Conservation (phyloP, 352 stramenopile genomes). For the Phytophthora pisi region DNA sequence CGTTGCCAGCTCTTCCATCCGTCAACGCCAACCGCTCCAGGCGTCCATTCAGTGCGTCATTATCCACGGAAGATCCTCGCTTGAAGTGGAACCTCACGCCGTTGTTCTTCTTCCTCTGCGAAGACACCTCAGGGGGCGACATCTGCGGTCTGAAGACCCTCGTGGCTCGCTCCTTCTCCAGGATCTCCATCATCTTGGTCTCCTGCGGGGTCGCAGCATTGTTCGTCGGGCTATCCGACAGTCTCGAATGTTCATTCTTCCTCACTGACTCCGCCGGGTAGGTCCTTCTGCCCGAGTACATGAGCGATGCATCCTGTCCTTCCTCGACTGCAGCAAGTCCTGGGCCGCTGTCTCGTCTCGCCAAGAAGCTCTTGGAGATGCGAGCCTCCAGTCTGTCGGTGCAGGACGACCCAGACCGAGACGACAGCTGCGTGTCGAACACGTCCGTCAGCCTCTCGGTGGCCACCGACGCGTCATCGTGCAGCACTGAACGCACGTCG, state of each 20-base stretch:
- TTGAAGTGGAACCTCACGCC: constrained; percentile 73
- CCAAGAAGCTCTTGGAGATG: constrained; percentile 63
- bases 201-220: constrained; percentile 25
- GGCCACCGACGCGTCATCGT: constrained; percentile 9
- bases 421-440: constrained; percentile 33
- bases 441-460: constrained; percentile 21
- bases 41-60: constrained; percentile 15
- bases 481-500: constrained; percentile 20
- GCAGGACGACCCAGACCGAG: constrained; percentile 38
- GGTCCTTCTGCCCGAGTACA: constrained; percentile 71
- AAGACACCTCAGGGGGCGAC: constrained; percentile 29
- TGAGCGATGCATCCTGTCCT: constrained; percentile 42
- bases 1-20: constrained; percentile 6
- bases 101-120: constrained; percentile 23
- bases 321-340: constrained; percentile 26
- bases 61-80: constrained; percentile 35
- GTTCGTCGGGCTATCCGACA: constrained; percentile 40
- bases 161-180: constrained; percentile 42
- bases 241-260: constrained; percentile 44
- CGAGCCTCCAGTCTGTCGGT: constrained; percentile 67
- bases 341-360: constrained; percentile 30
- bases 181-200: constrained; percentile 47
- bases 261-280: constrained; percentile 68
- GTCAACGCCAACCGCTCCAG: constrained; percentile 37
- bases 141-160: constrained; percentile 15